phyloP scores from a whole-genome alignment of 2,329 filamentous ascomycete species.

The Ascochyta koolunga region DNA sequence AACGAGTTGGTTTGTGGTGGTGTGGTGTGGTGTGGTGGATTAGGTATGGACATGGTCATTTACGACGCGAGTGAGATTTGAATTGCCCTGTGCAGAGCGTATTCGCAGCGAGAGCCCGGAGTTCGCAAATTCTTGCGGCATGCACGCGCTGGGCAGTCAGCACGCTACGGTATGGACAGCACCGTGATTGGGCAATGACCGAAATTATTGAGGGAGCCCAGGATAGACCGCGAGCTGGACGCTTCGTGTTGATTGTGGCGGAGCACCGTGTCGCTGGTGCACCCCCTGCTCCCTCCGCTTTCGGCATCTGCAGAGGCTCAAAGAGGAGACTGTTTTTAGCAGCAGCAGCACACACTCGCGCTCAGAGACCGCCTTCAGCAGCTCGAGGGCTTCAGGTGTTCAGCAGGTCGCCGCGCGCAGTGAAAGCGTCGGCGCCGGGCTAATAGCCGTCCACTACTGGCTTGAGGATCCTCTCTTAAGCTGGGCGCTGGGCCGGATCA shows the following conservation, averaged over 20 bases:
- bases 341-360: conserved; percentile 2
- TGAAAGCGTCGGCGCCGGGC: not conserved
- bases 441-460: conserved; percentile 2
- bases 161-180: conserved; percentile 1
- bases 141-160: conserved; percentile 14
- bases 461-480: conserved; percentile 14
- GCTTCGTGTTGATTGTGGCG: conserved; percentile 31
- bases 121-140: conserved; percentile 13
- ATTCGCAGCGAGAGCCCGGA: conserved; percentile 11
- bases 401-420: conserved; percentile 4
- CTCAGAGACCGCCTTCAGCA: conserved; percentile 9
- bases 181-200: conserved; percentile 2
- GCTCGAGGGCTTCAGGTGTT: conserved; percentile 3
- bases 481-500: conserved; percentile 23
- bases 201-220: conserved; percentile 17
- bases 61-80: conserved; percentile 8
- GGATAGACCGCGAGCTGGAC: conserved; percentile 8
- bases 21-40: too few species aligned
- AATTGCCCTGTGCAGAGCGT: conserved; percentile 7
- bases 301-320: conserved; percentile 16
- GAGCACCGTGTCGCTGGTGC: conserved; percentile 20
- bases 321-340: conserved; percentile 20
- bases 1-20: not conserved
- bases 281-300: conserved; percentile 22
- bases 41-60: not conserved